Base-by-base conservation (phyloP, 495 filamentous ascomycete genomes). In the Penicillium coffeae region DNA sequence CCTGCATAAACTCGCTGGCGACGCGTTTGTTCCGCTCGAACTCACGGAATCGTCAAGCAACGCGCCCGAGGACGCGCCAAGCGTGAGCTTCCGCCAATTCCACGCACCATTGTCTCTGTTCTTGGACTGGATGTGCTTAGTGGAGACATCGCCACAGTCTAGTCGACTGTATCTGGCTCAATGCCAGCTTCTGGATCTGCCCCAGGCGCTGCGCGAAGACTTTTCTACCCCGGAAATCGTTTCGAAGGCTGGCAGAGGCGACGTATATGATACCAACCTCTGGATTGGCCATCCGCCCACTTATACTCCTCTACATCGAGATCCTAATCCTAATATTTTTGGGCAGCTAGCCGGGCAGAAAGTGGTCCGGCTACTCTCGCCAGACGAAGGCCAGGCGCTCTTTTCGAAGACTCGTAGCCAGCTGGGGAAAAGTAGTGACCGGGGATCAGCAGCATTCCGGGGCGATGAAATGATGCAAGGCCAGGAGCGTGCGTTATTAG, bases 391-490 rank as follows among this genome's bases (percentile, higher is more conserved):
- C 3, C 59, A 68, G 21, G 51, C 52, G 3, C 57, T 95, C 13
- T 92, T 92, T 53, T 62, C 65, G 34, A 42, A 58, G 8, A 79
- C 87, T 8, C 76, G 80, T 51, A 55, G 62, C 33, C 47, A 62
- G 35, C 49, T 86, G 12, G 74, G 78, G 2, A 56, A 61, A 18
- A 56, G 59, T 21, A 70, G 70, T 0, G 42, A 52, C 38, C 60
- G 62, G 15, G 61, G 62, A 8, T 78, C 76, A 53, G 73, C 81
- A 16, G 69, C 71, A 15, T 78, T 95, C 45, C 74, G 88, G 42
- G 88, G 88, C 0, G 77, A 83, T n/a, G 90, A 95, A 60, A 96
- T 96, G 93, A 96, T 96, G 91, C 73, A 79, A 22, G 90, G 89
- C 0, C 58, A 59, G 5, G 86, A 95, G 65, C 81, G 78, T 51